Conservation (phyloP, 2,329 filamentous ascomycete genomes). For the Fusarium staphyleae region DNA sequence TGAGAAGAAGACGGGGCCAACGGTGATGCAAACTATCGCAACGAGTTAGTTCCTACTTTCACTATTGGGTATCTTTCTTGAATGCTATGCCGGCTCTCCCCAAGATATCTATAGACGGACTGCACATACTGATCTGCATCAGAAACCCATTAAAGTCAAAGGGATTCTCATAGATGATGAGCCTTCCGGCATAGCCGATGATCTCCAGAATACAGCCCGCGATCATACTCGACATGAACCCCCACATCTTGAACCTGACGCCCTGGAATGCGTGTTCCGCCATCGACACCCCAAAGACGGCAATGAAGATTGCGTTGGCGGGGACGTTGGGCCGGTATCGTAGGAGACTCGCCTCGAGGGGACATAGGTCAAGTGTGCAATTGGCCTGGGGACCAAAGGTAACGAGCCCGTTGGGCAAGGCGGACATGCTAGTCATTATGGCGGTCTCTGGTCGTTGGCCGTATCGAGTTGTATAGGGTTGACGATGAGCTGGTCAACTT, state of each 20-base stretch:
- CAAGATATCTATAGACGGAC: not conserved
- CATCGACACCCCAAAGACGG: conserved; percentile 31
- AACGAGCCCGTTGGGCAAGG: conserved; percentile 33
- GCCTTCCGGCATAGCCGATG: conserved; percentile 65
- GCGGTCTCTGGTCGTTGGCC: not conserved
- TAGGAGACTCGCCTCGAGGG: conserved; percentile 36
- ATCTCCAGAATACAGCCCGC: conserved; percentile 64
- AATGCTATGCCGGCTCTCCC: not conserved
- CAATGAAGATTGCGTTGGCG: conserved; percentile 32
- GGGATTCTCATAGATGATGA: conserved; percentile 62
- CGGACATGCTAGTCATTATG: conserved; percentile 14
- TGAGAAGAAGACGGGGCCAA: conserved; percentile 44
- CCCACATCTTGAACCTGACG: conserved; percentile 39
- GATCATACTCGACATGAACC: conserved; percentile 57
- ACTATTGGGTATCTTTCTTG: not conserved
- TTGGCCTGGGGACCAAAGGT: conserved; percentile 36
- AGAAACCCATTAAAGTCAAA: conserved; percentile 66
- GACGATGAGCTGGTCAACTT: not conserved
- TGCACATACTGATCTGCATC: conserved; percentile 65
- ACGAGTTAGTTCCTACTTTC: conserved; percentile 7
- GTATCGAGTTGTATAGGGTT: not conserved
- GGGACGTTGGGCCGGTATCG: conserved; percentile 35
- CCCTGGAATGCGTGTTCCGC: conserved; percentile 33
- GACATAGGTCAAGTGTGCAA: conserved; percentile 37
- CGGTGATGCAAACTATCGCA: conserved; percentile 42